Evolutionary conservation across 768 basidiomycete species (phyloP), one percentile per base, ranked within the genome.

Genomic region (Kockovaella imperatae): DNA sequence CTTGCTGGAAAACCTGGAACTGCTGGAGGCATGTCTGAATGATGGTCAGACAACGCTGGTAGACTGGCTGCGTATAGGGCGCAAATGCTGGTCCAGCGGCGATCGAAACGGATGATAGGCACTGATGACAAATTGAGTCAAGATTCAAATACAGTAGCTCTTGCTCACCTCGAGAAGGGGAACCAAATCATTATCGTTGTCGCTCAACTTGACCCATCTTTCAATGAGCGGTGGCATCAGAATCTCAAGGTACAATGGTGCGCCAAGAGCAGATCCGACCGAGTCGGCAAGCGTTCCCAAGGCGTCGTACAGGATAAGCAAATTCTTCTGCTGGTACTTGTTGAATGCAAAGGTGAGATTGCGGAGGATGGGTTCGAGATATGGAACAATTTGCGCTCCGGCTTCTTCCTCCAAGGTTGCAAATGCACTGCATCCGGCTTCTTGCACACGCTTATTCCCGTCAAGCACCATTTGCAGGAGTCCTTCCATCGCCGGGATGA

Each of bases 271-370:
- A 31, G 82, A 69, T 3, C 91, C 91, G 35, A 99, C 95, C 3
- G 91, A 89, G 65, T 99, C 95, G 5, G 95, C 95, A 30, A 99
- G 77, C 0, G 95, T 99, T 5, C 95, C 95, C 38, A 99, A 85
- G n/a, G 95, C 95, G 62, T 99, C 95, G 66, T 97, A 97, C 26
- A 99, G 75, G 52, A 97, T 99, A 57, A 99, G 79, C 79, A 97
- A 83, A 69, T 99, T 99, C 78, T 97, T 97, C 73, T 95, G 91
- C 68, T 99, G 95, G 72, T 99, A 99, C 74, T 95, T 96, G 49
- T 86, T 81, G 72, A 97, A 99, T 1, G 95, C 95, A 55, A 87
- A 82, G 30, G 97, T 91, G 45, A 99, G 77, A 71, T 96, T 96
- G 45, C 86, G 83, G 49, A 99, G 76, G 45, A 99, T 87, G 3